Conservation (phyloP, 2,329 filamentous ascomycete genomes). For the Sarocladiaceae sp. region DNA sequence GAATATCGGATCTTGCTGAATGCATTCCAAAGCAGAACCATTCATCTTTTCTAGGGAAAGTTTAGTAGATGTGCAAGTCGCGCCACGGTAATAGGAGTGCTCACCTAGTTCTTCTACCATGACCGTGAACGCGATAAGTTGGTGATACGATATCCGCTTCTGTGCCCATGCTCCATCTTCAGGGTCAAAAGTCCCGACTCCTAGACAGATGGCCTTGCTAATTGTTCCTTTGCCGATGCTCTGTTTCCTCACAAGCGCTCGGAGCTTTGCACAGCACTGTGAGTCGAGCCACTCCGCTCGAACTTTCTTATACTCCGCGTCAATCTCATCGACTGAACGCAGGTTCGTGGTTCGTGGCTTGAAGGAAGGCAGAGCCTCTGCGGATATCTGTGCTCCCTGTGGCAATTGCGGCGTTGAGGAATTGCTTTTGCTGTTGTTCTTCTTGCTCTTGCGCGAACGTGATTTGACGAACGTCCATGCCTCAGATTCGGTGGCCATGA, state of each 20-base stretch:
- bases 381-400: background rate
- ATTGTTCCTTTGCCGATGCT: slow-evolving; percentile 6
- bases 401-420: background rate
- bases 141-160: slow-evolving; percentile 42
- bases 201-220: slow-evolving; percentile 45
- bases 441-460: background rate
- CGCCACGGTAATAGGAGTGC: slow-evolving; percentile 13
- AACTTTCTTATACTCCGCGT: slow-evolving; percentile 10
- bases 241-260: background rate
- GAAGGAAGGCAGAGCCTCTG: background rate
- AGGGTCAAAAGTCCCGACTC: slow-evolving; percentile 51
- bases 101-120: slow-evolving; percentile 42
- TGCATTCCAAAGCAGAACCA: slow-evolving; percentile 31
- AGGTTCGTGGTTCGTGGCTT: slow-evolving; percentile 4
- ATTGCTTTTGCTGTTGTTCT: slow-evolving; percentile 4
- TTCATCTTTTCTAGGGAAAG: slow-evolving; percentile 21
- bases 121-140: slow-evolving; percentile 48
- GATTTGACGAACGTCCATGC: slow-evolving; percentile 5
- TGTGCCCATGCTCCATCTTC: slow-evolving; percentile 40
- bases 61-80: background rate
- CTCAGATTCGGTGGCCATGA: background rate
- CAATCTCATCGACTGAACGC: slow-evolving; percentile 8
- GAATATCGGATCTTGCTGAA: slow-evolving; percentile 52
- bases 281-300: slow-evolving; percentile 9
- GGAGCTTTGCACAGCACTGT: slow-evolving; percentile 5